phyloP scores from a whole-genome alignment of 805 yeast species.

The Yarrowia sp. region DNA sequence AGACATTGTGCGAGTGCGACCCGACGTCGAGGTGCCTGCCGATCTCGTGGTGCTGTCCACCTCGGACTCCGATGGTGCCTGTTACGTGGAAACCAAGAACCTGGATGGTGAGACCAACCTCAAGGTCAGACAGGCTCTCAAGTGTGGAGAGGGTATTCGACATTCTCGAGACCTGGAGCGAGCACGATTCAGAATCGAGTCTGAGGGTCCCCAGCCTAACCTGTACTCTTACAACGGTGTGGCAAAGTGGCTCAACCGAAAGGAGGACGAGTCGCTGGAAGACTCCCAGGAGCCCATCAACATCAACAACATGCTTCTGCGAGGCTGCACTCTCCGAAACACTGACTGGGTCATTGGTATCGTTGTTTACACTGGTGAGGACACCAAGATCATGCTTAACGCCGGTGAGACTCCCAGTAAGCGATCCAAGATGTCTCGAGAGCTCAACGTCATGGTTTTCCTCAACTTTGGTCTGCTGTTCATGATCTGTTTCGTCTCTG shows the following conservation, averaged over 20 bases:
- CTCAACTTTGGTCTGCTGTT: constrained; percentile 71
- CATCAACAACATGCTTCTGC: constrained; percentile 68
- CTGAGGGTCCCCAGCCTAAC: constrained; percentile 71
- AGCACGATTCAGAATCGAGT: constrained; percentile 65
- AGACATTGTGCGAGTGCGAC: constrained; percentile 70
- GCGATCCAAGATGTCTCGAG: constrained; percentile 68
- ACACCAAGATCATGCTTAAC: constrained; percentile 80
- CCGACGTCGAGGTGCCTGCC: constrained; percentile 82
- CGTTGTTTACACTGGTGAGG: constrained; percentile 76
- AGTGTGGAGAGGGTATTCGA: constrained; percentile 63
- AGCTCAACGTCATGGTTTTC: constrained; percentile 70
- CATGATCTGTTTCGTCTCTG: constrained; percentile 71
- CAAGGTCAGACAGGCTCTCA: constrained; percentile 64
- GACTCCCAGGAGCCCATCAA: constrained; percentile 65
- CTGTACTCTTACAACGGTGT: constrained; percentile 73
- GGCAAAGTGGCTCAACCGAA: constrained; percentile 56
- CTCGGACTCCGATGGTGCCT: constrained; percentile 73
- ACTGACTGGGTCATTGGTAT: constrained; percentile 79
- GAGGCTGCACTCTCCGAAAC: constrained; percentile 78
- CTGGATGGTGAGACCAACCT: constrained; percentile 81
- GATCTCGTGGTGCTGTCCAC: constrained; percentile 73
- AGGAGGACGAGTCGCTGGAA: constrained; percentile 74
- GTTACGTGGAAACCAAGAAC: constrained; percentile 75
- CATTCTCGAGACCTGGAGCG: constrained; percentile 66
- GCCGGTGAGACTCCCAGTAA: constrained; percentile 83